Evolutionary conservation across 805 yeast species (phyloP).

Genomic region (Lachancea cidri): DNA sequence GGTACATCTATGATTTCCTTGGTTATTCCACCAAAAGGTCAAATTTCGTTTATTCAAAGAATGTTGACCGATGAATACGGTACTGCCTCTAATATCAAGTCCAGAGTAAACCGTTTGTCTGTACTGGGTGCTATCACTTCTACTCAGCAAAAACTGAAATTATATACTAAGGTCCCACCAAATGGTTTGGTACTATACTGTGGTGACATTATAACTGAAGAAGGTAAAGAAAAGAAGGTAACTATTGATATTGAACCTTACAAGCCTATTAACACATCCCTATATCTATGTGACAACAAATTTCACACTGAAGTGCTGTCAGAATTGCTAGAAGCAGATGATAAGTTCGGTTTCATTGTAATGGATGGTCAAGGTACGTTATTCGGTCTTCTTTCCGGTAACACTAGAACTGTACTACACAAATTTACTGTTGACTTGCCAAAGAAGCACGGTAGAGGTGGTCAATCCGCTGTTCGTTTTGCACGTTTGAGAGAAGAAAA

Average conservation of each 20-base stretch:
- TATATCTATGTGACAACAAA: constrained; percentile 94
- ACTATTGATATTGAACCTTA: constrained; percentile 98
- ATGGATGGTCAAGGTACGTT: constrained; percentile 99
- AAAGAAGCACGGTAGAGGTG: constrained; percentile 99
- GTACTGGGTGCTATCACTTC: constrained; percentile 96
- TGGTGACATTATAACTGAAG: constrained; percentile 96
- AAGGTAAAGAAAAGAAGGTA: constrained; percentile 95
- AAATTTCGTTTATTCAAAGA: constrained; percentile 79
- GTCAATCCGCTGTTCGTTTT: constrained; percentile 99
- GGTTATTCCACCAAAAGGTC: constrained; percentile 93
- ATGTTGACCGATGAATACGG: constrained; percentile 98
- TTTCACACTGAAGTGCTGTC: constrained; percentile 96
- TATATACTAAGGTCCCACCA: constrained; percentile 83
- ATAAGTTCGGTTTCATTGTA: constrained; percentile 93
- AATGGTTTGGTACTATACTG: constrained; percentile 95
- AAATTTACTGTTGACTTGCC: constrained; percentile 97
- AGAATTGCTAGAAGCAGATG: constrained; percentile 91
- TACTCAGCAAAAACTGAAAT: constrained; percentile 92
- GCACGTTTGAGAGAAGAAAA: constrained; percentile 98
- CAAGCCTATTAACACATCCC: constrained; percentile 97
- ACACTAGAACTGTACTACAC: constrained; percentile 92
- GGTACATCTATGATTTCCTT: constrained; percentile 99
- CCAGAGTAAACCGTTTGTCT: constrained; percentile 93
- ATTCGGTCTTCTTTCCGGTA: constrained; percentile 93
- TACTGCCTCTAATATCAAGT: constrained; percentile 96